These are phyloP conservation scores for Mycosphaerelloides madeirae DNA, from an alignment of 2,329 filamentous ascomycete genomes.

Conservation along the genomic window DNA sequence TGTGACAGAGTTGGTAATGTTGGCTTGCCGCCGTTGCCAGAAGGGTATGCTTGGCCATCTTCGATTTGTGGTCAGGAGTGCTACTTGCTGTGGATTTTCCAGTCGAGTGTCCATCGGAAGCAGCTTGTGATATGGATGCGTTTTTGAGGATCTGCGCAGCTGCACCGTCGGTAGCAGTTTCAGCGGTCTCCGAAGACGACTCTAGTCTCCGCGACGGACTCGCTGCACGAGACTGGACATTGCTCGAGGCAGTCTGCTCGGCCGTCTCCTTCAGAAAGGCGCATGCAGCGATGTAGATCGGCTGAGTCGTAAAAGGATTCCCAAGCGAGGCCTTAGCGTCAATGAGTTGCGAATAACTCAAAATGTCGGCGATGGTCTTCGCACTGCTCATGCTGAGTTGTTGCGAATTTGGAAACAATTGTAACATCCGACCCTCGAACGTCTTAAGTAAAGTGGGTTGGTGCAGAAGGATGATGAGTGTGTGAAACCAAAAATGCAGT, in stretches of 20 bases:
- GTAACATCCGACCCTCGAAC: constrained; percentile 64
- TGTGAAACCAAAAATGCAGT: constrained; percentile 85
- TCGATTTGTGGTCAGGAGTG: constrained; percentile 28
- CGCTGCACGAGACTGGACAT: constrained; percentile 48
- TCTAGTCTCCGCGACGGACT: constrained; percentile 39
- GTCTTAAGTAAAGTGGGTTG: constrained; percentile 78
- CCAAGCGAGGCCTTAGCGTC: constrained; percentile 81
- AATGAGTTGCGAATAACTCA: constrained; percentile 79
- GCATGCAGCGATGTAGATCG: constrained; percentile 86
- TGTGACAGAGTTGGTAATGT: constrained; percentile 83
- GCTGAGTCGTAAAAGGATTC: constrained; percentile 81
- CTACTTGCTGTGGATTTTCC: constrained; percentile 6
- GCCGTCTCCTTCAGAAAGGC: constrained; percentile 82
- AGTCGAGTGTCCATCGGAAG: constrained; percentile 7
- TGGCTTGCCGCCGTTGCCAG: constrained; percentile 77
- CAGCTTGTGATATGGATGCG: constrained; percentile 11
- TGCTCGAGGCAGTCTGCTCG: constrained; percentile 60
- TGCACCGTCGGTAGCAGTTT: constrained; percentile 7
- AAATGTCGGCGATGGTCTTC: constrained; percentile 85
- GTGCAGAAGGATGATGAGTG: constrained; percentile 77
- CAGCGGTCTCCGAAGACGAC: constrained; percentile 8
- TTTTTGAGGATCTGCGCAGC: constrained; percentile 11
- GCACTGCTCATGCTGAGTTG: constrained; percentile 82
- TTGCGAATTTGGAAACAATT: constrained; percentile 73
- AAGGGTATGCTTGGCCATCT: constrained; percentile 63